These are phyloP conservation scores for Aphanocladium album DNA, from an alignment of 2,329 filamentous ascomycete genomes.

Conservation along the genomic window DNA sequence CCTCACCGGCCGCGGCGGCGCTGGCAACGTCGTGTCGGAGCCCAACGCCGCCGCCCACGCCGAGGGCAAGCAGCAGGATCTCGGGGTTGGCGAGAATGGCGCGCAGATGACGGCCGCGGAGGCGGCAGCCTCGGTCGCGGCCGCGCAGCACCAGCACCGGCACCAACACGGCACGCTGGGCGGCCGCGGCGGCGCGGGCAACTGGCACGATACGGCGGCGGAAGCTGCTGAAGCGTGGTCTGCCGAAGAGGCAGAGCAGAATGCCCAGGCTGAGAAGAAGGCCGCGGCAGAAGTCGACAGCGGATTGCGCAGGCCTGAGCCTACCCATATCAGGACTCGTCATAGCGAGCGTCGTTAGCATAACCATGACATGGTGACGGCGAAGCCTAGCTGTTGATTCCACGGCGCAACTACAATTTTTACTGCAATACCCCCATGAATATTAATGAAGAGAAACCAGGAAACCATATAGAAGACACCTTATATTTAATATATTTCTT, in stretches of 20 bases:
- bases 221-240: background rate
- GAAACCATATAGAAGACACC: background rate
- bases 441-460: background rate
- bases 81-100: slow-evolving; percentile 16
- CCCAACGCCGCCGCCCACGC: slow-evolving; percentile 19
- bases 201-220: slow-evolving; percentile 31
- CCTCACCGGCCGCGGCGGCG: slow-evolving; percentile 48
- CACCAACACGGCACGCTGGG: slow-evolving; percentile 20
- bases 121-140: slow-evolving; percentile 18
- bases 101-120: slow-evolving; percentile 23
- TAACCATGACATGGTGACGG: too few relatives aligned
- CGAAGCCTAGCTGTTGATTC: background rate
- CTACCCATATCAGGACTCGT: background rate
- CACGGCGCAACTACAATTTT: background rate
- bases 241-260: slow-evolving; percentile 8
- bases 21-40: slow-evolving; percentile 45
- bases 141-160: slow-evolving; percentile 15
- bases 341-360: background rate
- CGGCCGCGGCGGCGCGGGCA: slow-evolving; percentile 51
- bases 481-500: background rate
- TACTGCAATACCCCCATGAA: background rate
- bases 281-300: slow-evolving; percentile 30
- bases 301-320: slow-evolving; percentile 21
- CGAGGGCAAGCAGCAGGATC: slow-evolving; percentile 14
- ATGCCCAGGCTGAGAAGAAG: slow-evolving; percentile 23